These are phyloP conservation scores for Ophiocordyceps camponoti-leonardi DNA, from an alignment of 2,329 filamentous ascomycete genomes.

Conservation along the genomic window DNA sequence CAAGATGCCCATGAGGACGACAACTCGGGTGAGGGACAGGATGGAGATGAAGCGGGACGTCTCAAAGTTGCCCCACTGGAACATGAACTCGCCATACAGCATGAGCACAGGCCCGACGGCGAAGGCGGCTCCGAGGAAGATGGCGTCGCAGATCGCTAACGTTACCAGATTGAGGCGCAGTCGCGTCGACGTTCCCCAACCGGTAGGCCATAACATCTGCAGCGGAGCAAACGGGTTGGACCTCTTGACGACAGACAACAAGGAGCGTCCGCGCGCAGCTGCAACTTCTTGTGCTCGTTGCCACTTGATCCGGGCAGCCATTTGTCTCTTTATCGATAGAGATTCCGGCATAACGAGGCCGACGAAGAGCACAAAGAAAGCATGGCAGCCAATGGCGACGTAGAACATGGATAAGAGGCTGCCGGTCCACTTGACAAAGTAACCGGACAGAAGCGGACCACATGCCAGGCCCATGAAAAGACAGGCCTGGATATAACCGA, in stretches of 20 bases:
- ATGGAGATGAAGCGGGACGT: slow-evolving; percentile 66
- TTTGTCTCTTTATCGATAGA: slow-evolving; percentile 54
- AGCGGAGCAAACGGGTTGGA: slow-evolving; percentile 63
- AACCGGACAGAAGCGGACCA: slow-evolving; percentile 67
- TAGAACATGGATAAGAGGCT: slow-evolving; percentile 74
- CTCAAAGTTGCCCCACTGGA: slow-evolving; percentile 69
- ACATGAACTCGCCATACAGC: slow-evolving; percentile 66
- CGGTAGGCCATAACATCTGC: slow-evolving; percentile 58
- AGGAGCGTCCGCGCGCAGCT: slow-evolving; percentile 8
- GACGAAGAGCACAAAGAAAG: slow-evolving; percentile 57
- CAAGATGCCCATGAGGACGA: slow-evolving; percentile 56
- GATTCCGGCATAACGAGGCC: slow-evolving; percentile 68
- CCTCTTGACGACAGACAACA: slow-evolving; percentile 19
- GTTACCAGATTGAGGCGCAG: slow-evolving; percentile 70
- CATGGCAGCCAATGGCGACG: slow-evolving; percentile 54
- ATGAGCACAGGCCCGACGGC: slow-evolving; percentile 67
- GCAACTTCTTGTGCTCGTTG: slow-evolving; percentile 24
- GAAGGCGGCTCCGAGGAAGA: slow-evolving; percentile 68
- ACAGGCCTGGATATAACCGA: slow-evolving; percentile 80
- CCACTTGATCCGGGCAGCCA: slow-evolving; percentile 52
- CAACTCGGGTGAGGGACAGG: slow-evolving; percentile 61
- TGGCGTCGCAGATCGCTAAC: slow-evolving; percentile 64
- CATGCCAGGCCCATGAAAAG: slow-evolving; percentile 79
- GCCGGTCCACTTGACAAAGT: slow-evolving; percentile 61
- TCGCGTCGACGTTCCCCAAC: slow-evolving; percentile 35